These are phyloP conservation scores for Phyllosticta capitalensis DNA, from an alignment of 2,329 filamentous ascomycete genomes.

Conservation along the genomic window DNA sequence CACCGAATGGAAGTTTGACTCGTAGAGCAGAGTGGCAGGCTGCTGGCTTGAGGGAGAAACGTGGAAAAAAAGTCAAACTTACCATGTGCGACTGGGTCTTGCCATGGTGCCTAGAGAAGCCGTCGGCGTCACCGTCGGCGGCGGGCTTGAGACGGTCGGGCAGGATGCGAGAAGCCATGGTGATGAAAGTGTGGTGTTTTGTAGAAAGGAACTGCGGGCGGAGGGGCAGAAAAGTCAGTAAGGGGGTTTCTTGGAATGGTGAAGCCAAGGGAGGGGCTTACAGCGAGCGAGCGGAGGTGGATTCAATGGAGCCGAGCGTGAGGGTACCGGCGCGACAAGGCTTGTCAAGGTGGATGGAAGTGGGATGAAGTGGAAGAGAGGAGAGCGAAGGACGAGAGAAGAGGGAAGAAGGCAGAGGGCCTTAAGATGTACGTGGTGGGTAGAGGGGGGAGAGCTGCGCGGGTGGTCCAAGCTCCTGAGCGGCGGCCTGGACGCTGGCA, in stretches of 20 bases:
- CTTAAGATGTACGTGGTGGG: constrained; percentile 11
- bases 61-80: constrained; percentile 36
- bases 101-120: constrained; percentile 60
- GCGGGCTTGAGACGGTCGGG: constrained; percentile 72
- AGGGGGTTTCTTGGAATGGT: constrained; percentile 7
- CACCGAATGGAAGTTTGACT: background rate
- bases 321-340: background rate
- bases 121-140: constrained; percentile 22
- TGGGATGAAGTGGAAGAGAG: constrained; percentile 2
- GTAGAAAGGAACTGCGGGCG: constrained; percentile 1
- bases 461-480: constrained; percentile 7
- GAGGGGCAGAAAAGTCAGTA: background rate
- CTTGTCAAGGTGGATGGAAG: constrained; percentile 1
- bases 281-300: constrained; percentile 3
- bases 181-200: constrained; percentile 13
- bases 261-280: constrained; percentile 7
- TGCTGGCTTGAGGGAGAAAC: background rate
- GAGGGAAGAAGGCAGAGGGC: constrained; percentile 10
- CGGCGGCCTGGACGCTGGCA: background rate
- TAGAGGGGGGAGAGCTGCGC: constrained; percentile 6
- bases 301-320: background rate
- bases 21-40: background rate
- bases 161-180: constrained; percentile 62
- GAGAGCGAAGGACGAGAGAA: background rate
- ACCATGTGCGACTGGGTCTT: constrained; percentile 82